Base-by-base conservation (phyloP, 768 basidiomycete species). In the Strobilomyces dryophilus region DNA sequence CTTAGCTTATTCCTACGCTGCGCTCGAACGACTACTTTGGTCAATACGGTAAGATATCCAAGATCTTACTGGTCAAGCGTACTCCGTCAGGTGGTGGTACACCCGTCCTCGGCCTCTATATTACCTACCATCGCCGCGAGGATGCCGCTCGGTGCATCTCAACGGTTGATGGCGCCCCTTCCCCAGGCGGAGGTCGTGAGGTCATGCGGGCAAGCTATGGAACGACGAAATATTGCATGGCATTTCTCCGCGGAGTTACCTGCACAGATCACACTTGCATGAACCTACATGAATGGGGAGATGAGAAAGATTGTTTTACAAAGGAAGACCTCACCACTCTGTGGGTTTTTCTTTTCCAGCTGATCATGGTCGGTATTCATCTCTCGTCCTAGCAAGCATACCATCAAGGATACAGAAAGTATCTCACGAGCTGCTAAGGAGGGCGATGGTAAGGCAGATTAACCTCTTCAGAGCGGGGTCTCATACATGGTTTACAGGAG, bases 201-300 rank as follows among this genome's bases (percentile, higher is more conserved):
- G 78, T 91, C 41, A 87, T 99, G 83, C 81, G 92, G 55, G 95
- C 94, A 17, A 95, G 92, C 65, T 87, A 92, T 68, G 97, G 97
- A 26, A 98, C 95, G 15, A 95, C 95, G 31, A 92, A 97, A 70
- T 99, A 99, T 64, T 99, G 97, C 72, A 94, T 98, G 83, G 78
- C 85, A 4, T 98, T 97, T 68, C 79, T 99, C 55, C 88, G 95
- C 39, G 85, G 91, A 18, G 79, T 81, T 34, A 78, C 79, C 54
- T 99, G 97, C 70, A 80, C 84, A 53, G 92, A 92, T 63, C 87
- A 89, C 61, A 85, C 81, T 58, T 99, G 97, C 71, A 87, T 95
- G 85, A 89, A 91, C 67, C 74, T 95, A 41, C 97, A 99, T 66
- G 97, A 98, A 68, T 97, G 93, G 92, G 97, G 95, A 32, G 97